These are phyloP conservation scores for Thalia dealbata DNA, from an alignment of 176 grass and related monocot species.

Conservation along the genomic window DNA sequence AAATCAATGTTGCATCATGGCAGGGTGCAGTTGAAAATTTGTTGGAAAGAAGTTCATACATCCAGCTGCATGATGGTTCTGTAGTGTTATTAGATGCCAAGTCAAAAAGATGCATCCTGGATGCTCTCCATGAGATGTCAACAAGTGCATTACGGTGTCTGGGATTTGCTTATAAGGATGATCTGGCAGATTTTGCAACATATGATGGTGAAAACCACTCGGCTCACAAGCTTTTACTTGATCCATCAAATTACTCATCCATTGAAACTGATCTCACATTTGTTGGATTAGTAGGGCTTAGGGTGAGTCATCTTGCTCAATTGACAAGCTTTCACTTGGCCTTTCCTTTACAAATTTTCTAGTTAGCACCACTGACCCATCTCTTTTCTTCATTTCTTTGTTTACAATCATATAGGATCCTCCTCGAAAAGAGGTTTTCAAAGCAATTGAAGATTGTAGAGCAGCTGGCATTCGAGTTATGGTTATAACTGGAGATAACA, in stretches of 20 bases:
- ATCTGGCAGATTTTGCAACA: slow-evolving; percentile 64
- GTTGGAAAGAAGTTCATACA: slow-evolving; percentile 62
- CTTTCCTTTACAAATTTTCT: not conserved
- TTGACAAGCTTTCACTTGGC: not conserved
- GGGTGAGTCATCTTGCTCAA: slow-evolving; percentile 35
- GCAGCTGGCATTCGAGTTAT: slow-evolving; percentile 88
- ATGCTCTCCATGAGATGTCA: slow-evolving; percentile 76
- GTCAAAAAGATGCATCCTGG: slow-evolving; percentile 43
- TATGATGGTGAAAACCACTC: slow-evolving; percentile 93
- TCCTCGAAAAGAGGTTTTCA: slow-evolving; percentile 82
- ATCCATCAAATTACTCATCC: slow-evolving; percentile 74
- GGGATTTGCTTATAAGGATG: slow-evolving; percentile 85
- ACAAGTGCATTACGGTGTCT: slow-evolving; percentile 89
- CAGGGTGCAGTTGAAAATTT: slow-evolving; percentile 93
- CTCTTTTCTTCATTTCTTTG: not conserved
- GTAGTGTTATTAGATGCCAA: slow-evolving; percentile 60
- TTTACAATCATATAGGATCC: slow-evolving; percentile 45
- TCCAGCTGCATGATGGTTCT: slow-evolving; percentile 81
- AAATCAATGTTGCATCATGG: slow-evolving; percentile 19
- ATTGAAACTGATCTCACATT: slow-evolving; percentile 81
- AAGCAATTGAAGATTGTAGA: slow-evolving; percentile 95
- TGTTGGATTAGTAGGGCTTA: slow-evolving; percentile 66
- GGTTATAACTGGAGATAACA: slow-evolving; percentile 99
- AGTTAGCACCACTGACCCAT: not conserved
- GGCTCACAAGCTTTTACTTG: slow-evolving; percentile 86